phyloP scores from a whole-genome alignment of 768 basidiomycete species.

The Steccherinum ochraceum region DNA sequence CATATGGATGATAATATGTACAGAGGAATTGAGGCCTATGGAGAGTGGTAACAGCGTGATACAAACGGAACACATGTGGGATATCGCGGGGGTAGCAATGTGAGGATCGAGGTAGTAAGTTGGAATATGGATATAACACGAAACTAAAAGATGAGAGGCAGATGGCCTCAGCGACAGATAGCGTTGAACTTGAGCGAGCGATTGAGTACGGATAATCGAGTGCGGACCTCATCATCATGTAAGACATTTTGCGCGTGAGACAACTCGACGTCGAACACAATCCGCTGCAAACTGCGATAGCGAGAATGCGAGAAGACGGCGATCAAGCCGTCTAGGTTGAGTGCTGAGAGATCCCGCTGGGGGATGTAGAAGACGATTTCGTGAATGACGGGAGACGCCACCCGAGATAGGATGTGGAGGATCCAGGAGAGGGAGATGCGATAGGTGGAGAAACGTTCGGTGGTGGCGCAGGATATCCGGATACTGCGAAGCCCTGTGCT shows the following conservation, averaged over 20 bases:
- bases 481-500: slow-evolving; percentile 10
- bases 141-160: background rate
- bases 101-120: no score
- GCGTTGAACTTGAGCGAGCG: background rate
- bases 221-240: background rate
- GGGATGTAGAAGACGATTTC: slow-evolving; percentile 10
- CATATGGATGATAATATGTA: background rate
- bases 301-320: slow-evolving; percentile 14
- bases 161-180: background rate
- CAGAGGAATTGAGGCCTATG: background rate
- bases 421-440: slow-evolving; percentile 19
- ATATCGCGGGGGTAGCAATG: no score
- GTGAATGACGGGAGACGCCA: slow-evolving; percentile 5
- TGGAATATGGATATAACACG: background rate
- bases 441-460: slow-evolving; percentile 1
- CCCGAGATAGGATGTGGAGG: slow-evolving; percentile 12
- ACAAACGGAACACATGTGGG: background rate
- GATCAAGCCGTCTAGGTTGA: slow-evolving; percentile 17
- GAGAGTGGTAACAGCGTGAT: background rate
- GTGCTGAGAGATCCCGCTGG: slow-evolving; percentile 3
- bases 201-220: background rate
- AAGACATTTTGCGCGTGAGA: background rate
- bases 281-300: slow-evolving; percentile 3
- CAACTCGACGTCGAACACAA: slow-evolving; percentile 11
- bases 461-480: slow-evolving; percentile 10